Conservation (phyloP, 208 protist genomes). For the Angomonas ambiguus region DNA sequence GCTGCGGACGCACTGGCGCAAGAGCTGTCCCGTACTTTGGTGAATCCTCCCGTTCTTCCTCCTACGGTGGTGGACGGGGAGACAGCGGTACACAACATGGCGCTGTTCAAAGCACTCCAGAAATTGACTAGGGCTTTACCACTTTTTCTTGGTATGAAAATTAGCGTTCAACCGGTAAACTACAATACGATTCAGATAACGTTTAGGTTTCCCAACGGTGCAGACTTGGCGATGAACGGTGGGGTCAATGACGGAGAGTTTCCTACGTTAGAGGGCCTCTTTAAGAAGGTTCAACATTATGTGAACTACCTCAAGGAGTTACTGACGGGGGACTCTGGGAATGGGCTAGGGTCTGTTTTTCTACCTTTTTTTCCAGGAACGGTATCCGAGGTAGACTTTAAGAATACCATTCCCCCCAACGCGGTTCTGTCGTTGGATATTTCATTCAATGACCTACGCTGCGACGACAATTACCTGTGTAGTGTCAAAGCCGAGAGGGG, state of each 20-base stretch:
- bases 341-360: background rate
- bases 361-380: background rate
- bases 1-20: constrained; percentile 15
- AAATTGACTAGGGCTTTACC: no score
- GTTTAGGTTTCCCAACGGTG: constrained; percentile 10
- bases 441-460: constrained; percentile 2
- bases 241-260: constrained; percentile 1
- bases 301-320: background rate
- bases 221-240: constrained; percentile 13
- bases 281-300: background rate
- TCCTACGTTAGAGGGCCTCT: no score
- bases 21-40: constrained; percentile 18
- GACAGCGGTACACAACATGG: constrained; percentile 7
- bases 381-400: background rate
- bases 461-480: constrained; percentile 11
- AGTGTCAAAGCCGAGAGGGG: background rate
- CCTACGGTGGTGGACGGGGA: constrained; percentile 15
- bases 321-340: background rate
- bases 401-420: background rate
- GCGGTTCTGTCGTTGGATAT: background rate
- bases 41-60: constrained; percentile 8
- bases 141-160: no score
- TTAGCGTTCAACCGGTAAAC: no score
- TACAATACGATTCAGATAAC: no score
- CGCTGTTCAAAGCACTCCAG: no score